Evolutionary conservation across 768 basidiomycete species (phyloP), one percentile per base, ranked within the genome.

Genomic region (Sarcodon aspratus): DNA sequence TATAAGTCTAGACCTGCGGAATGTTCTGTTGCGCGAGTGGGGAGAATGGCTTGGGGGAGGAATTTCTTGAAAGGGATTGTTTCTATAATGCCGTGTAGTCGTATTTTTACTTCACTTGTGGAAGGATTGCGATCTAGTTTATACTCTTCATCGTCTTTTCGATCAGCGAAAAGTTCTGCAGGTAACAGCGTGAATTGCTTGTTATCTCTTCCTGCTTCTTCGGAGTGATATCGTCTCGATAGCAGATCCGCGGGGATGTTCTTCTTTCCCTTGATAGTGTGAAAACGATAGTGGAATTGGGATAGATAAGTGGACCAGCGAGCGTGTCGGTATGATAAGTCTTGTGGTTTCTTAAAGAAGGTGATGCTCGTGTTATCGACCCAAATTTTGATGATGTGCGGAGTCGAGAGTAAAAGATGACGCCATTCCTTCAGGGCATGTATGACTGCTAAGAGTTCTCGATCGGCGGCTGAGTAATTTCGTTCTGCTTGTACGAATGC

Each of bases 381-480:
- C 7, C 52, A 38, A 44, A 62, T 48, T 10, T 48, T 43, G 38
- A 62, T 45, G 1, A 51, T 46, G 51, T 59, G 45, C 13, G 36
- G 35, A 15, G 33, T 21, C 6, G 46, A 38, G 15, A 48, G 9
- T n/a, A 62, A 52, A 45, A 63, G 65, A 8, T 58, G 56, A 3
- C 57, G 47, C 68, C 66, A 70, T 12, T 60, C 52, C 1, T 57
- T 46, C 1, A 68, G 46, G 1, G 65, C 61, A 8, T 55, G 13
- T 17, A 74, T 62, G 9, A 74, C 70, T 1, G 68, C 65, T 9
- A 73, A 57, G 1, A 73, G 48, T 56, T 75, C 72, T 49, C 63
- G 61, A 56, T 75, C 68, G 44, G 69, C 62, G 46, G 66, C 62
- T 12, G 65, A 56, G 50, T 66, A 66, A 52, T 67, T 66, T 8